These are phyloP conservation scores for Eucalyptus guilfoylei DNA, from an alignment of 345 rosid species.

Conservation along the genomic window DNA sequence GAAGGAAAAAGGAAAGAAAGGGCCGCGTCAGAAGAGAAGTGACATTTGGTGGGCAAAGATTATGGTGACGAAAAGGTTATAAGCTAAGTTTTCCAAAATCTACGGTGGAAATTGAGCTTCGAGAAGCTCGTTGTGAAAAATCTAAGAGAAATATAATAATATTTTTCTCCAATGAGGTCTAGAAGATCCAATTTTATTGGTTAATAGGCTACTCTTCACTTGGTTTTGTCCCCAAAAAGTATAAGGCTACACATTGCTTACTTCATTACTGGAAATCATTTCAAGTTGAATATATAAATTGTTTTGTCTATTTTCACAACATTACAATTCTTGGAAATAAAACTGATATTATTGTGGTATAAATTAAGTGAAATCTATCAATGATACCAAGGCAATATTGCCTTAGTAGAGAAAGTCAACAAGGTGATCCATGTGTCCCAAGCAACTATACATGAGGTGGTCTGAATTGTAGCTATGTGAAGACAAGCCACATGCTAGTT, in stretches of 20 bases:
- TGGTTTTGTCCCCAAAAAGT: no score
- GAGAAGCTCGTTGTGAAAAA: background rate
- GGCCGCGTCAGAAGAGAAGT: no score
- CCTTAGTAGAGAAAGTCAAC: background rate
- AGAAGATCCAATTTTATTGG: no score
- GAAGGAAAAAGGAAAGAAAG: no score
- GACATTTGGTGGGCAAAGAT: background rate
- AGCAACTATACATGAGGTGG: background rate
- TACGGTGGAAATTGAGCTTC: background rate
- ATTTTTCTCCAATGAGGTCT: no score
- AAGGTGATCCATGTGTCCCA: constrained; percentile 19
- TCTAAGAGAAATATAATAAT: no score
- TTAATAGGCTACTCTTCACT: no score
- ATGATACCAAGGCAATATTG: background rate
- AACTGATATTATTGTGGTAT: background rate
- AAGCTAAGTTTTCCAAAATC: background rate
- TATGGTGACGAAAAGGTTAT: background rate
- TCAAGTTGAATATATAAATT: no score
- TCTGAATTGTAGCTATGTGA: background rate
- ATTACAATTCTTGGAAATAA: background rate
- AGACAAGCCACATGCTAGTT: background rate
- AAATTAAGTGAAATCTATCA: constrained; percentile 2
- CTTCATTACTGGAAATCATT: no score
- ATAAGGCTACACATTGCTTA: no score
- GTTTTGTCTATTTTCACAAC: background rate